Evolutionary conservation across 805 yeast species (phyloP), one percentile per base, ranked within the genome.

Genomic region (Peterozyma xylosa): DNA sequence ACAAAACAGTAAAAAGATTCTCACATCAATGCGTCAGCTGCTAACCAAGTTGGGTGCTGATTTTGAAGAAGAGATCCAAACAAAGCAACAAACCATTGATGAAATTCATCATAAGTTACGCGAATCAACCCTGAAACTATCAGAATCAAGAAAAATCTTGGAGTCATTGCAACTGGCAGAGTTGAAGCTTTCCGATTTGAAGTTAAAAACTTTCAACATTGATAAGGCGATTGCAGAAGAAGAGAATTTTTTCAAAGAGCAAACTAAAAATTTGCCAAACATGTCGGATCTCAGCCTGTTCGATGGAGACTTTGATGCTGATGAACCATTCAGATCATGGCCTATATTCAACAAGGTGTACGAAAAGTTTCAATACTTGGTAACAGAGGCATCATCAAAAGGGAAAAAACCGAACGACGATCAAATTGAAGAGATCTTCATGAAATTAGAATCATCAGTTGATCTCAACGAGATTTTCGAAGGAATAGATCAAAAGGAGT

Each of bases 241-340:
- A 50, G 81, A 82, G 47, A 63, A 64, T 16, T 67, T 71, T 45
- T 84, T 83, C 60, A 57, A 67, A 33, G 65, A 68, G 39, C 65
- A 61, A 38, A 59, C 62, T 1, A 54, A 60, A 41, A 54, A 55
- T 35, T 48, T 63, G 29, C 58, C 64, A n/a, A 30, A 54, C 50
- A 37, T 61, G 57, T 62, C 66, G 54, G 55, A 59, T 51, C 15
- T 32, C 9, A 14, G 14, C 15, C 34, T 13, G 15, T 71, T 62
- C 48, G 74, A 74, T 18, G 82, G 80, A 21, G 79, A 73, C 45
- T 82, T 79, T 53, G 91, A 85, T 60, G 91, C 96, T 0, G 97
- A 90, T 62, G 91, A 86, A 56, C 96, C 96, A n/a, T 91, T 87
- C 62, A 73, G 84, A 40, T 74, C 87, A 10, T 70, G 74, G 55